Percentiles rank a stretch among this genome's conserved stretches.
Conservation (phyloP, 2,329 filamentous ascomycete species). For the Pezicula rhizophila region DNA sequence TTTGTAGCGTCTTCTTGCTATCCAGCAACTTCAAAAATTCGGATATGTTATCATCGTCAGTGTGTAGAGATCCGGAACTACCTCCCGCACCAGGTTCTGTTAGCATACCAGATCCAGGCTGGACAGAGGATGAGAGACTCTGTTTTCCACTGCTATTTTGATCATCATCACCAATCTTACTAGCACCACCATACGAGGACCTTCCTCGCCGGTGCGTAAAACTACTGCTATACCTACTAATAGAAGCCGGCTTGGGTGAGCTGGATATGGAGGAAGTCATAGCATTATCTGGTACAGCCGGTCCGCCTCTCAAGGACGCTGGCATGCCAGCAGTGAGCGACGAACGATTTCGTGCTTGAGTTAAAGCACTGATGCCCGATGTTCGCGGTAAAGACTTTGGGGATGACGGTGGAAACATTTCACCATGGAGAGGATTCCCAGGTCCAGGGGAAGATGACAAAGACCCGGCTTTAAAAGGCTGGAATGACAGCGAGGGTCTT, state of each 20-base stretch:
- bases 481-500: constrained; percentile 81
- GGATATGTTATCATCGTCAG: constrained; percentile 88
- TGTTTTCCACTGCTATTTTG: constrained; percentile 76
- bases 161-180: constrained; percentile 61
- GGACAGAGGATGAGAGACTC: constrained; percentile 62
- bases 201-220: constrained; percentile 81
- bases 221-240: constrained; percentile 87
- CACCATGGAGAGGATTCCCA: constrained; percentile 16
- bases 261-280: constrained; percentile 62
- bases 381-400: constrained; percentile 46
- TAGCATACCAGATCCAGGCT: constrained; percentile 74
- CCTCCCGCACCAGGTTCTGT: constrained; percentile 63
- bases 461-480: constrained; percentile 93
- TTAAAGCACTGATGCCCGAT: constrained; percentile 41
- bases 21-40: constrained; percentile 89
- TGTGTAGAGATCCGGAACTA: constrained; percentile 60
- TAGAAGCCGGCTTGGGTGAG: constrained; percentile 72
- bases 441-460: constrained; percentile 79
- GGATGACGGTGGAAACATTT: constrained; percentile 40
- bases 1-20: constrained; percentile 77
- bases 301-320: constrained; percentile 62
- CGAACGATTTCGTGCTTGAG: constrained; percentile 61
- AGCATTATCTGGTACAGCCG: constrained; percentile 53
- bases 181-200: constrained; percentile 68
- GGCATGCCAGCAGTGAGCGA: constrained; percentile 73